A percentile compares a stretch with the other conserved stretches of the same genome.
Evolutionary conservation across 1,284 basidiomycete species (phyloP).

Genomic region (Ceratobasidium sp.): DNA sequence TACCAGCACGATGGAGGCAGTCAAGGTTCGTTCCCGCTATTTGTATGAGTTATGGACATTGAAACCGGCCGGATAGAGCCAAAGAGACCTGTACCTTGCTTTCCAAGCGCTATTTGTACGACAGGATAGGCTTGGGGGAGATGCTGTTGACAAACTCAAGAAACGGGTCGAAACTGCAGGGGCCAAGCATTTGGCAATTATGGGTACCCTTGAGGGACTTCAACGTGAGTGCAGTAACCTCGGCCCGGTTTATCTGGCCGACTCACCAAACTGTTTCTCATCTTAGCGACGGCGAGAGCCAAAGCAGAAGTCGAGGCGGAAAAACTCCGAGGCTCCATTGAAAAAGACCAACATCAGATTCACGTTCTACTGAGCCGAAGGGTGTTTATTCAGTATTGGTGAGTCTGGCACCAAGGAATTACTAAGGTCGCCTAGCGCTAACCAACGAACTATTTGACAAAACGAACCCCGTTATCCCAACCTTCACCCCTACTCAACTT

Average conservation of each 20-base stretch:
- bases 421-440: too few species aligned
- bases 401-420: slow-evolving; percentile 45
- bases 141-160: slow-evolving; percentile 83
- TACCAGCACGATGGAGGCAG: slow-evolving; percentile 63
- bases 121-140: slow-evolving; percentile 80
- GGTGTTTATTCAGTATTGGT: slow-evolving; percentile 86
- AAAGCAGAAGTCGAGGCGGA: slow-evolving; percentile 71
- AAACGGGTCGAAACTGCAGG: slow-evolving; percentile 71
- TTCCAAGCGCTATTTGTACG: slow-evolving; percentile 84
- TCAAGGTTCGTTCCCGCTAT: slow-evolving; percentile 61
- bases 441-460: too few species aligned
- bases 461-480: too few species aligned
- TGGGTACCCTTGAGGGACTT: slow-evolving; percentile 72
- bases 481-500: not conserved
- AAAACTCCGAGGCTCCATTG: slow-evolving; percentile 67
- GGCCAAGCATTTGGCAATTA: slow-evolving; percentile 21
- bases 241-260: not conserved
- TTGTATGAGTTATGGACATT: not conserved
- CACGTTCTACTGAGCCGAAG: slow-evolving; percentile 70
- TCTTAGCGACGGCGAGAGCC: not conserved
- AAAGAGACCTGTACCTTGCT: slow-evolving; percentile 87
- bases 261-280: not conserved
- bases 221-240: slow-evolving; percentile 53
- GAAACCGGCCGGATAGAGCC: slow-evolving; percentile 59
- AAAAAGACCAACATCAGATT: slow-evolving; percentile 79